Evolutionary conservation across 1,139 yeast genomes (phyloP).

Genomic region (Pichia sp.): DNA sequence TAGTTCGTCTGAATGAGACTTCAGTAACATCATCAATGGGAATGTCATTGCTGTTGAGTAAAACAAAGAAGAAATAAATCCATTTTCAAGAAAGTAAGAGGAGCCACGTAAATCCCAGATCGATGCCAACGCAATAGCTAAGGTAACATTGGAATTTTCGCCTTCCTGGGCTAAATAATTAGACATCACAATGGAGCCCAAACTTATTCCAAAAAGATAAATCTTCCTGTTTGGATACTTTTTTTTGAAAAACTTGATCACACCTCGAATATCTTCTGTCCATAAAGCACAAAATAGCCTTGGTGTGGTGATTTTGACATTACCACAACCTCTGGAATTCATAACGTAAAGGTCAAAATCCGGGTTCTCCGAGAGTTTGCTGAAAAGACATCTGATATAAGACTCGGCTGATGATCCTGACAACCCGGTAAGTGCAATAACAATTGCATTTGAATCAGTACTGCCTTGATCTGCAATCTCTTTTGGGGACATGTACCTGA

Average conservation of each 20-base stretch:
- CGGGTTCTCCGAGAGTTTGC: conserved; percentile 31
- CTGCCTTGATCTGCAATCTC: conserved; percentile 37
- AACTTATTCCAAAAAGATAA: conserved; percentile 76
- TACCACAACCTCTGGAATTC: conserved; percentile 83
- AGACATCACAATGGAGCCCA: conserved; percentile 78
- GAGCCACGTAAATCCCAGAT: conserved; percentile 83
- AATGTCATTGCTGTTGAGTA: conserved; percentile 65
- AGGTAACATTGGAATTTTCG: conserved; percentile 48
- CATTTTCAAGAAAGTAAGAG: conserved; percentile 43
- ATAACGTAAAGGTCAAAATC: conserved; percentile 67
- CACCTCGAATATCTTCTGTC: conserved; percentile 65
- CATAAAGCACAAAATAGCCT: conserved; percentile 70
- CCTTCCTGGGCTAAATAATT: conserved; percentile 78
- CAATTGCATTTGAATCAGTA: conserved; percentile 51
- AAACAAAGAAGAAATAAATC: conserved; percentile 57
- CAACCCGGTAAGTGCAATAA: conserved; percentile 75
- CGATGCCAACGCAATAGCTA: conserved; percentile 65
- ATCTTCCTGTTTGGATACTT: conserved; percentile 70
- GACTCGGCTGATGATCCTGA: conserved; percentile 94
- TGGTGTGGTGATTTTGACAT: conserved; percentile 73
- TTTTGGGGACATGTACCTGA: conserved; percentile 57
- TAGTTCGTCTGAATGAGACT: conserved; percentile 57
- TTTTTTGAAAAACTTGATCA: conserved; percentile 46
- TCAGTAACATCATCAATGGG: conserved; percentile 58
- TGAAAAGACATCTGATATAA: conserved; percentile 64